These are phyloP conservation scores for Talaromyces wortmannii DNA, from an alignment of 495 filamentous ascomycete species.

Conservation along the genomic window DNA sequence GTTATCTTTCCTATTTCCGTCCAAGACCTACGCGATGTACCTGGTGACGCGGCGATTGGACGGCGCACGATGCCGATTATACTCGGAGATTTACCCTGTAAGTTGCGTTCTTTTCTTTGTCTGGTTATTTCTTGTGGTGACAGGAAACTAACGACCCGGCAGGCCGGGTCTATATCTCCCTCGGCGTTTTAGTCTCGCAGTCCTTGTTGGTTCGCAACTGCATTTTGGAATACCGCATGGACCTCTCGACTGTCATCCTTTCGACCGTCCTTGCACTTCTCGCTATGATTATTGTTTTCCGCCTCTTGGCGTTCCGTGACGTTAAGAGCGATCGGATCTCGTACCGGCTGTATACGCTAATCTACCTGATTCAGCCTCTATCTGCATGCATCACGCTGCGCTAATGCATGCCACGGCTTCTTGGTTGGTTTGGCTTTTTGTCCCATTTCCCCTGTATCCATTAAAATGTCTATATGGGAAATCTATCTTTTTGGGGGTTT, in stretches of 20 bases:
- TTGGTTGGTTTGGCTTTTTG: background rate
- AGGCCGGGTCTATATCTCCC: constrained; percentile 4
- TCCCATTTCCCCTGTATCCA: background rate
- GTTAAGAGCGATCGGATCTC: constrained; percentile 3
- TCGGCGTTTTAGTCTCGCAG: constrained; percentile 1
- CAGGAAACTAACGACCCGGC: background rate
- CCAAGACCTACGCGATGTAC: constrained; percentile 3
- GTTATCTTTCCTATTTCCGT: constrained; percentile 1
- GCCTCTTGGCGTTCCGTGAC: constrained; percentile 3
- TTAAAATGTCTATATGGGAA: background rate
- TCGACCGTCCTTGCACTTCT: background rate
- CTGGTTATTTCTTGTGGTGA: background rate
- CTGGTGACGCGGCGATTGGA: constrained; percentile 3
- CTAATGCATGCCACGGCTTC: background rate
- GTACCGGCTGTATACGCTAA: constrained; percentile 3
- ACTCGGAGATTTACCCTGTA: constrained; percentile 3
- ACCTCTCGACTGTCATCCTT: constrained; percentile 1
- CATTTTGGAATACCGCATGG: constrained; percentile 2
- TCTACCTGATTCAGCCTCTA: constrained; percentile 4
- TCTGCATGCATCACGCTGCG: constrained; percentile 5
- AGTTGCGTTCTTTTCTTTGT: background rate
- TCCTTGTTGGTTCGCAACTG: constrained; percentile 2
- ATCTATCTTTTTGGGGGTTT: too few species aligned
- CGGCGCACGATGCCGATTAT: constrained; percentile 3
- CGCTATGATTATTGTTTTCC: background rate